Percentiles rank a stretch among this genome's conserved stretches.
Conservation (phyloP, 192 early-diverging fungal genomes). For the Linnemannia elongata region DNA sequence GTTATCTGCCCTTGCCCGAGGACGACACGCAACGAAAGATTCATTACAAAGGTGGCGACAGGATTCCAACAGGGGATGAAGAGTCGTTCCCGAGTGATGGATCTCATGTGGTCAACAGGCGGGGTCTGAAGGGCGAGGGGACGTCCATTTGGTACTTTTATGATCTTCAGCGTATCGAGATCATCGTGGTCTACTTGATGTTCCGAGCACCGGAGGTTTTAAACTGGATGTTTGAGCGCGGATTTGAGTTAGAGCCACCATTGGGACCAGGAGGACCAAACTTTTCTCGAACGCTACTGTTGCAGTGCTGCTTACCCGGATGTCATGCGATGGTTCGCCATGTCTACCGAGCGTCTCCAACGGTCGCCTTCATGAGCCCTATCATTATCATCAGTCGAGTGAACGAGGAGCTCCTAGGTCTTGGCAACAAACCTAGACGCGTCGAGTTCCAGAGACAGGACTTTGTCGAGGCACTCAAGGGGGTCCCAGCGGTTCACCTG, state of each 20-base stretch:
- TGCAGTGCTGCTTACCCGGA: slow-evolving; percentile 38
- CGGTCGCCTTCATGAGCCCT: background rate
- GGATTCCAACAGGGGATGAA: slow-evolving; percentile 12
- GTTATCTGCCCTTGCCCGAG: slow-evolving; percentile 50
- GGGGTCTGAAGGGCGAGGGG: slow-evolving; percentile 22
- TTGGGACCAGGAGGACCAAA: background rate
- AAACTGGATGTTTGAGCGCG: slow-evolving; percentile 37
- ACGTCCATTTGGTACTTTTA: slow-evolving; percentile 53
- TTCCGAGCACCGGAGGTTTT: slow-evolving; percentile 22
- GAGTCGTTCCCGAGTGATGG: slow-evolving; percentile 44
- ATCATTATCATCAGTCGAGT: background rate
- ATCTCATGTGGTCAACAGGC: slow-evolving; percentile 27
- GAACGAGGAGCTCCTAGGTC: slow-evolving; percentile 30
- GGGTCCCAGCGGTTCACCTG: background rate
- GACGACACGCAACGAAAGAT: slow-evolving; percentile 36
- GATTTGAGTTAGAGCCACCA: slow-evolving; percentile 22
- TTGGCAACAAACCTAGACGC: slow-evolving; percentile 27
- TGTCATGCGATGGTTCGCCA: slow-evolving; percentile 49
- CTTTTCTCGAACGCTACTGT: slow-evolving; percentile 15
- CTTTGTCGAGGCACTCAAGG: slow-evolving; percentile 25
- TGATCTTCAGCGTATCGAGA: slow-evolving; percentile 32
- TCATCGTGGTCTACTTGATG: slow-evolving; percentile 45
- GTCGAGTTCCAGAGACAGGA: slow-evolving; percentile 27
- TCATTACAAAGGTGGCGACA: slow-evolving; percentile 33
- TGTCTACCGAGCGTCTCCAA: slow-evolving; percentile 3